Conservation (phyloP, 2,329 filamentous ascomycete species). For the Curvularia sp. region DNA sequence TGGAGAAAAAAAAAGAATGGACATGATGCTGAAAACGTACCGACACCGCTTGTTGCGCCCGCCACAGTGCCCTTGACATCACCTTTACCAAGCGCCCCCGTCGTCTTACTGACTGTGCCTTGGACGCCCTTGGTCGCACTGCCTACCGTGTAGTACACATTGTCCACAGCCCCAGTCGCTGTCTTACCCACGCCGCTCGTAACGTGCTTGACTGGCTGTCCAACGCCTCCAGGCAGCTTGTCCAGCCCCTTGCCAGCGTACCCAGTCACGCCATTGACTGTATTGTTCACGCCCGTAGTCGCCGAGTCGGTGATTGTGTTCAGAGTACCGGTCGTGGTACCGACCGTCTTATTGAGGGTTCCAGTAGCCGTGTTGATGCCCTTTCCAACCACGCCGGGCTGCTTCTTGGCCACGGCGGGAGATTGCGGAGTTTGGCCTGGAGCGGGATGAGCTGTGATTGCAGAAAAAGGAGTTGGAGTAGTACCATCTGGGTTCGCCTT, state of each 20-base stretch:
- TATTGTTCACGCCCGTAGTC: slow-evolving; percentile 47
- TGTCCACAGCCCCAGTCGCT: slow-evolving; percentile 50
- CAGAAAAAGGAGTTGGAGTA: slow-evolving; percentile 37
- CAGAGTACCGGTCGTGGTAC: slow-evolving; percentile 44
- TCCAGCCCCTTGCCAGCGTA: slow-evolving; percentile 50
- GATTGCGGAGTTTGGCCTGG: slow-evolving; percentile 32
- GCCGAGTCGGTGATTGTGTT: slow-evolving; percentile 51
- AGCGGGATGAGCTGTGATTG: slow-evolving; percentile 37
- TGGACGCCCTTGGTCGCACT: slow-evolving; percentile 53
- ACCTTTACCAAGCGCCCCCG: slow-evolving; percentile 52
- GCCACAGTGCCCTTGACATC: slow-evolving; percentile 51
- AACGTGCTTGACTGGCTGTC: slow-evolving; percentile 51
- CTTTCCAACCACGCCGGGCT: slow-evolving; percentile 46
- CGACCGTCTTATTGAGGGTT: slow-evolving; percentile 46
- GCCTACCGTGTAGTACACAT: slow-evolving; percentile 52
- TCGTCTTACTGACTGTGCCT: slow-evolving; percentile 55
- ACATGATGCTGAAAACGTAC: no score
- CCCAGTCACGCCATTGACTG: slow-evolving; percentile 50
- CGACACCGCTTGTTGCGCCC: slow-evolving; percentile 49
- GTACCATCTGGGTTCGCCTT: slow-evolving; percentile 36
- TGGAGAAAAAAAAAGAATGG: neutral
- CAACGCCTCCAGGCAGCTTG: slow-evolving; percentile 44
- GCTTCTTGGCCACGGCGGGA: slow-evolving; percentile 33
- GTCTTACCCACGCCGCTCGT: slow-evolving; percentile 54
- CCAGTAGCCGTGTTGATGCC: slow-evolving; percentile 46